phyloP scores from a whole-genome alignment of 2,329 filamentous ascomycete species.

The Exophiala dermatitidis region DNA sequence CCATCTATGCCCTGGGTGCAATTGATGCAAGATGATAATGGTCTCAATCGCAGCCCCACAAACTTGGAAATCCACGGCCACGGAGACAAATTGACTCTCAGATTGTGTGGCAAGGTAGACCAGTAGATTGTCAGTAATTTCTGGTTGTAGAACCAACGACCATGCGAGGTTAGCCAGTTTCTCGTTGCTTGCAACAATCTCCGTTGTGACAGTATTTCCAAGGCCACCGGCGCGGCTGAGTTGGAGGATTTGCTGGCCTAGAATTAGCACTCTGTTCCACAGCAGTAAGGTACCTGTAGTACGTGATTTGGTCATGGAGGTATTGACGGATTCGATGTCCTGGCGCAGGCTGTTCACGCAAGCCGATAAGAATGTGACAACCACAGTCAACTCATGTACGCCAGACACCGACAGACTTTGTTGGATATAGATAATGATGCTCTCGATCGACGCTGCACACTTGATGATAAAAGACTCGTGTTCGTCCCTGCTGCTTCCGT shows the following conservation, averaged over 20 bases:
- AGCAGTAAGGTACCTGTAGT: conserved; percentile 1
- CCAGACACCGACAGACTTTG: conserved; percentile 5
- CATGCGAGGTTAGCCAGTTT: conserved; percentile 12
- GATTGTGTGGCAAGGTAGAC: conserved; percentile 3
- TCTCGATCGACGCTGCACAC: conserved; percentile 6
- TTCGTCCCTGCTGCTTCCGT: neutral
- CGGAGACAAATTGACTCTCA: neutral
- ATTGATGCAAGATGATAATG: conserved; percentile 7
- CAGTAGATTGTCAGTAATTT: conserved; percentile 5
- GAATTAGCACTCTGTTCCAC: conserved; percentile 10
- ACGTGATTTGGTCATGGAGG: neutral
- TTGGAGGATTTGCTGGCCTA: conserved; percentile 10
- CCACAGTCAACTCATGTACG: conserved; percentile 1
- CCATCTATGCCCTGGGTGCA: conserved; percentile 9
- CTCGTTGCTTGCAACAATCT: conserved; percentile 1
- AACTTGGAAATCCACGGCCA: neutral
- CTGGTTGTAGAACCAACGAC: conserved; percentile 9
- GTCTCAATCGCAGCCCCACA: conserved; percentile 13
- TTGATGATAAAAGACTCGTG: neutral
- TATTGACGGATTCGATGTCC: neutral
- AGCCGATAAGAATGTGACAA: conserved; percentile 1
- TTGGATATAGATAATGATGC: conserved; percentile 10
- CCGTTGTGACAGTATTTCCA: neutral
- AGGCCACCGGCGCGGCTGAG: neutral
- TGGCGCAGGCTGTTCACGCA: conserved; percentile 5